Evolutionary conservation across 345 rosid species (phyloP).

Genomic region (Salix viminalis): DNA sequence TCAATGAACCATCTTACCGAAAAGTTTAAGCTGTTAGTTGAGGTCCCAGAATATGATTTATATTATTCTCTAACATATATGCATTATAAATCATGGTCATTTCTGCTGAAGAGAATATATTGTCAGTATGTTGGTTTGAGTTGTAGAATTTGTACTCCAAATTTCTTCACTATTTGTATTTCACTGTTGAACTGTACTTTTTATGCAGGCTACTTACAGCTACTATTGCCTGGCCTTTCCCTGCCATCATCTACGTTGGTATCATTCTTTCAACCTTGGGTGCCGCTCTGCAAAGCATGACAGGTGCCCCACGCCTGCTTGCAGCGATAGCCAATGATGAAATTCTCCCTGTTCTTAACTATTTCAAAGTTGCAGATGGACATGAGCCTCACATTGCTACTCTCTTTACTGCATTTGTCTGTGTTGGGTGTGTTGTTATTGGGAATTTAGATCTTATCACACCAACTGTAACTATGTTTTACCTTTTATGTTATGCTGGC

Average conservation of each 20-base stretch:
- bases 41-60: no score
- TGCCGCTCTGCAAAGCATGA: constrained; percentile 97
- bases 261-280: constrained; percentile 98
- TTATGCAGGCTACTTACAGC: constrained; percentile 78
- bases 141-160: background rate
- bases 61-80: background rate
- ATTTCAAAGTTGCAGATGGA: constrained; percentile 89
- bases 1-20: no score
- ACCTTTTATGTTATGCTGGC: constrained; percentile 89
- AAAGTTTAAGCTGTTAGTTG: no score
- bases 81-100: background rate
- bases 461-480: constrained; percentile 96
- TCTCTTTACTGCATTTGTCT: constrained; percentile 83
- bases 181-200: constrained; percentile 15
- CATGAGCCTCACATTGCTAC: constrained; percentile 86
- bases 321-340: constrained; percentile 99
- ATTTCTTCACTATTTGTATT: background rate
- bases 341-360: constrained; percentile 92
- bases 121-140: background rate
- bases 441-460: constrained; percentile 99
- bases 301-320: constrained; percentile 97
- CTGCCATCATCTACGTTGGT: constrained; percentile 74
- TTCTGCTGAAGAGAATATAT: background rate
- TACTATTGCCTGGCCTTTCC: constrained; percentile 95
- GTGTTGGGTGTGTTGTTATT: constrained; percentile 80